Evolutionary conservation across 2,329 filamentous ascomycete genomes (phyloP), one percentile per base, ranked within the genome.

Genomic region (Hawksworthiomyces lignivorus): DNA sequence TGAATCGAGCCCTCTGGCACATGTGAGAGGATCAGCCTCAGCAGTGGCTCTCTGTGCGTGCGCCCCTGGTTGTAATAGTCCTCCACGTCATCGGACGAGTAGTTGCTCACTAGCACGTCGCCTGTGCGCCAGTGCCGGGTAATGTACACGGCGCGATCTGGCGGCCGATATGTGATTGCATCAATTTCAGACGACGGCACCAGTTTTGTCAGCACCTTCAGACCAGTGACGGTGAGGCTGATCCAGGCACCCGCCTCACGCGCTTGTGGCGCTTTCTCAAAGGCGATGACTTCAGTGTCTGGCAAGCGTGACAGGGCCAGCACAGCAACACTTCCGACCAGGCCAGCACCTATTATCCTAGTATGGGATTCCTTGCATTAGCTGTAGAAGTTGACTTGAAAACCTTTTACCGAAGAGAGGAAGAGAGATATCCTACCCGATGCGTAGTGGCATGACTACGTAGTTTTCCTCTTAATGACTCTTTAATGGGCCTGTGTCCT

Each of bases 61-160:
- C 41, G 41, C 3, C 24, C 41, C 18, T 44, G 30, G 5, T 29
- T 19, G 24, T 26, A 44, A 17, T 35, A 18, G 2, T 17, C 31
- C 10, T 22, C 17, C 6, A 39, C 21, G 3, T 31, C 19, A 10
- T 31, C 27, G 2, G 42, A 40, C 7, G 40, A 44, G 36, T 39
- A 36, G 18, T 27, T 27, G 11, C 18, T 30, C 14, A 29, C 19
- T n/a, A 44, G 12, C 14, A 40, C 28, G 2, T 19, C 27, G 1
- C 42, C 37, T 3, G 36, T 40, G 7, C 29, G 42, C 42, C 42
- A 44, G 27, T 44, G 42, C 9, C 42, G 27, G 30, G 41, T 43
- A 1, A 38, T 30, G n/a, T 43, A 43, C 8, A 43, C 41, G 17
- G 21, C 41, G 2, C 41, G 41, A 22, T 43, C 41, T 9, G 41